phyloP scores from a whole-genome alignment of 2,329 filamentous ascomycete genomes.

The Sordariomycetes sp. region DNA sequence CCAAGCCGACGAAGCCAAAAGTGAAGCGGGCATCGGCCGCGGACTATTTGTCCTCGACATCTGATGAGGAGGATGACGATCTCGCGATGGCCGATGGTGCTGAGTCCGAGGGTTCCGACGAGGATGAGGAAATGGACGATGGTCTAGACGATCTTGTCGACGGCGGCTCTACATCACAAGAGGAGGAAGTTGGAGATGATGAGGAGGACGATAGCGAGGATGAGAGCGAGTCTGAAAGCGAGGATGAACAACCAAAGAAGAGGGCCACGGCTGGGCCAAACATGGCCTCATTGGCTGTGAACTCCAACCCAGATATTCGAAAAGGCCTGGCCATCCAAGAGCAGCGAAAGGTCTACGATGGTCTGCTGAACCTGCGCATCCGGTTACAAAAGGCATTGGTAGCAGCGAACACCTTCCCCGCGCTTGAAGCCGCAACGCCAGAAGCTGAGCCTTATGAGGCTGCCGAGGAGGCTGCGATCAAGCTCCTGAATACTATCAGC shows the following conservation, averaged over 20 bases:
- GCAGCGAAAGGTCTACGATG: slow-evolving; percentile 80
- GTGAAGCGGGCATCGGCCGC: slow-evolving; percentile 37
- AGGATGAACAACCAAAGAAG: slow-evolving; percentile 13
- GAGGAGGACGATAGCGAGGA: slow-evolving; percentile 26
- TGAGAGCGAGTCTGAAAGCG: slow-evolving; percentile 19
- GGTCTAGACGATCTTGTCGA: slow-evolving; percentile 16
- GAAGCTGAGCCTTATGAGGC: slow-evolving; percentile 53
- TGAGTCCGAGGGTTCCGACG: slow-evolving; percentile 25
- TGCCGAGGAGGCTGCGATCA: slow-evolving; percentile 77
- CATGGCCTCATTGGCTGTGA: slow-evolving; percentile 15
- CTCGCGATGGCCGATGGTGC: slow-evolving; percentile 16
- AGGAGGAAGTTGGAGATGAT: slow-evolving; percentile 24
- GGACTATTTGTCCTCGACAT: slow-evolving; percentile 46
- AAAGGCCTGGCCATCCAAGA: slow-evolving; percentile 82
- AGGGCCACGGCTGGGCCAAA: slow-evolving; percentile 23
- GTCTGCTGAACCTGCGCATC: slow-evolving; percentile 82
- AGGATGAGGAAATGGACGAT: slow-evolving; percentile 24
- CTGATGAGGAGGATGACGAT: slow-evolving; percentile 26
- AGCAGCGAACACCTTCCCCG: slow-evolving; percentile 64
- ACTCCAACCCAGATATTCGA: slow-evolving; percentile 35
- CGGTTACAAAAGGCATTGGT: slow-evolving; percentile 86
- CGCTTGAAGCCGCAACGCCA: slow-evolving; percentile 24
- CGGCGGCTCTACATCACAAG: slow-evolving; percentile 11
- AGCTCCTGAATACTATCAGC: slow-evolving; percentile 75
- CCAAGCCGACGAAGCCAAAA: slow-evolving; percentile 31